Base-by-base conservation (phyloP, 345 rosid species). In the Populus nigra region DNA sequence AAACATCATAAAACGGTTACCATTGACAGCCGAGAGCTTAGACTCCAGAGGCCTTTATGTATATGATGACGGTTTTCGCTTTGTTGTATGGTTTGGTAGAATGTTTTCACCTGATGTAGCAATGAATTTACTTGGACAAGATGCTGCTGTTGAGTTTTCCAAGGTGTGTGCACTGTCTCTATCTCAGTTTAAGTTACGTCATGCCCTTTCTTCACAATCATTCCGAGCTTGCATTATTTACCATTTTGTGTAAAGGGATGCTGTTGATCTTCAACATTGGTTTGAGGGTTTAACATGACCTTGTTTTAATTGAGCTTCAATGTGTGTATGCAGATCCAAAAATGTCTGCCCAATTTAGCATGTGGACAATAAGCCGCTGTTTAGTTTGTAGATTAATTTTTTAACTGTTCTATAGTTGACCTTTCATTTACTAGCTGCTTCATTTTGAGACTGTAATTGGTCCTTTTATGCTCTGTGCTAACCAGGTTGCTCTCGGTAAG, bases 1-100 rank as follows among this genome's bases (percentile, higher is more conserved):
- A 61, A 84, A 81, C 63, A 78, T 75, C 33, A 11, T 82, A 66
- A 87, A 81, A 80, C 89, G 91, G 76, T 82, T 92, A 74, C 97
- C 97, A 62, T 81, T 96, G 73, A 84, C 90, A n/a, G 88, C 90
- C 27, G 97, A 90, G 72, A 92, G 97, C 86, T 87, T 96, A 83
- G 98, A 96, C 81, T 91, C 93, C 62, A 85, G 97, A 84, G 99
- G 98, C 79, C 98, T 96, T 63, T 94, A 94, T 88, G 68, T 96
- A 63, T 90, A 86, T 73, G 97, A 96, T 80, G 96, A 96, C 61
- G 98, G 99, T 73, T 88, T 96, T 73, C 90, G 90, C 76, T 89
- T 92, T 76, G 86, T 94, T 72, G 39, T 94, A 78, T 96, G 99
- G 98, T 91, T 96, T 78, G 99, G 99, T 79, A 88, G 90, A 83